These are phyloP conservation scores for Geosmithia putterillii DNA, from an alignment of 2,329 filamentous ascomycete species.

Conservation along the genomic window DNA sequence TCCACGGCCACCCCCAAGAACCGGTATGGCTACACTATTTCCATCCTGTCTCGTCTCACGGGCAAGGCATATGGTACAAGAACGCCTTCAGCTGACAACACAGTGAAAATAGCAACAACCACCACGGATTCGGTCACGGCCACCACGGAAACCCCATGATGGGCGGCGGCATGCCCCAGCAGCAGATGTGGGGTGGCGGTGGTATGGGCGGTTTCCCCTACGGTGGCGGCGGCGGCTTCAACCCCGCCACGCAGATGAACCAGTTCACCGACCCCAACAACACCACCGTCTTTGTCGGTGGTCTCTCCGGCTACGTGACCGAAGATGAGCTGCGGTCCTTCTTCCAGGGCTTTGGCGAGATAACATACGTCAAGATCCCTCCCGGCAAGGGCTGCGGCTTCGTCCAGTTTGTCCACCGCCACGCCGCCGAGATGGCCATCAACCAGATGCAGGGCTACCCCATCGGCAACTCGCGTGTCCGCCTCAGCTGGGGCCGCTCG, in stretches of 20 bases:
- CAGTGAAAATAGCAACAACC: conserved; percentile 14
- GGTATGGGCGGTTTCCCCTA: conserved; percentile 19
- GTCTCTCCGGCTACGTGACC: conserved; percentile 93
- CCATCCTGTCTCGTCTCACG: background rate
- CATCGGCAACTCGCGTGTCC: conserved; percentile 95
- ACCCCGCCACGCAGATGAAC: conserved; percentile 62
- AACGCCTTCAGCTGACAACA: too few species aligned
- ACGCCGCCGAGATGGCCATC: conserved; percentile 90
- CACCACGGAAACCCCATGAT: conserved; percentile 32
- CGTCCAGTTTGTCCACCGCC: conserved; percentile 97
- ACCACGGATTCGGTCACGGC: conserved; percentile 26
- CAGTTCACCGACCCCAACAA: conserved; percentile 99
- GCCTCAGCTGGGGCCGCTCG: conserved; percentile 91
- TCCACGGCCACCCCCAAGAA: conserved; percentile 98
- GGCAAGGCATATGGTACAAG: too few species aligned
- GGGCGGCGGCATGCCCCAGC: conserved; percentile 30
- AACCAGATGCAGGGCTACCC: conserved; percentile 62
- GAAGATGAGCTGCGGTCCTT: conserved; percentile 99
- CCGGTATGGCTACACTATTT: conserved; percentile 28
- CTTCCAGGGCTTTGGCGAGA: conserved; percentile 99
- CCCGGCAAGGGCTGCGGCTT: conserved; percentile 98
- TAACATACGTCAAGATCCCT: conserved; percentile 99
- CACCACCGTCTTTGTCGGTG: conserved; percentile 96
- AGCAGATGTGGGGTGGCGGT: conserved; percentile 28
- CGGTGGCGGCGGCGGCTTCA: conserved; percentile 29